Evolutionary conservation across 345 rosid genomes (phyloP).

Genomic region (Sapria himalayana): DNA sequence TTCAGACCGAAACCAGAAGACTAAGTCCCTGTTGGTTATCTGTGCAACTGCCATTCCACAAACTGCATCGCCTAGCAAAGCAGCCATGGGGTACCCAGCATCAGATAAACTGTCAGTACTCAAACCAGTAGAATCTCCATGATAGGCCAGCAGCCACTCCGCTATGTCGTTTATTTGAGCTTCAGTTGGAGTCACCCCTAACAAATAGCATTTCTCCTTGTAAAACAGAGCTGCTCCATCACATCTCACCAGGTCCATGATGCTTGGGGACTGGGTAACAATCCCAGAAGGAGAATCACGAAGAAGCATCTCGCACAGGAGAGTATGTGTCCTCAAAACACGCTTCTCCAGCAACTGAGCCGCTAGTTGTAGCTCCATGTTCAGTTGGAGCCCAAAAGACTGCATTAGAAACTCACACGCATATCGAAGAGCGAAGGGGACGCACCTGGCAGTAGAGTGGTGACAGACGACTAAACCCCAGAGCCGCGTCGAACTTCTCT

Average conservation of each 20-base stretch:
- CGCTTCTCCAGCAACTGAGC: conserved; percentile 73
- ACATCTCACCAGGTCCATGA: conserved; percentile 90
- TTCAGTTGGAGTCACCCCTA: conserved; percentile 77
- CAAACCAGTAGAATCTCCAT: conserved; percentile 84
- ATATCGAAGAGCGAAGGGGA: conserved; percentile 82
- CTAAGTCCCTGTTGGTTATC: conserved; percentile 60
- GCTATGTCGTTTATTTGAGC: conserved; percentile 65
- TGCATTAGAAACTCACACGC: conserved; percentile 99
- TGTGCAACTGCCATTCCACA: conserved; percentile 98
- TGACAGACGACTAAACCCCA: conserved; percentile 99
- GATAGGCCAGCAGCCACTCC: conserved; percentile 68
- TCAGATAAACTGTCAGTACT: conserved; percentile 89
- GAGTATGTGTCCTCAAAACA: conserved; percentile 78
- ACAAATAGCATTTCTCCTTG: conserved; percentile 46
- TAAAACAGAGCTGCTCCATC: conserved; percentile 90
- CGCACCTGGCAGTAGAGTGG: conserved; percentile 77
- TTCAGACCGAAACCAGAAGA: conserved; percentile 97
- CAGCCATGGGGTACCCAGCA: conserved; percentile 77
- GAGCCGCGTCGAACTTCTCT: conserved; percentile 54
- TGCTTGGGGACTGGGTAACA: conserved; percentile 86
- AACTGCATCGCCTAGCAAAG: conserved; percentile 79
- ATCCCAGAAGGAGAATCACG: conserved; percentile 90
- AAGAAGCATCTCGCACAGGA: conserved; percentile 92
- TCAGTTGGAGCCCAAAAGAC: conserved; percentile 86
- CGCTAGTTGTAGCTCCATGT: conserved; percentile 93